Base-by-base conservation (phyloP, 331 rosid species). In the Malus hybrid region DNA sequence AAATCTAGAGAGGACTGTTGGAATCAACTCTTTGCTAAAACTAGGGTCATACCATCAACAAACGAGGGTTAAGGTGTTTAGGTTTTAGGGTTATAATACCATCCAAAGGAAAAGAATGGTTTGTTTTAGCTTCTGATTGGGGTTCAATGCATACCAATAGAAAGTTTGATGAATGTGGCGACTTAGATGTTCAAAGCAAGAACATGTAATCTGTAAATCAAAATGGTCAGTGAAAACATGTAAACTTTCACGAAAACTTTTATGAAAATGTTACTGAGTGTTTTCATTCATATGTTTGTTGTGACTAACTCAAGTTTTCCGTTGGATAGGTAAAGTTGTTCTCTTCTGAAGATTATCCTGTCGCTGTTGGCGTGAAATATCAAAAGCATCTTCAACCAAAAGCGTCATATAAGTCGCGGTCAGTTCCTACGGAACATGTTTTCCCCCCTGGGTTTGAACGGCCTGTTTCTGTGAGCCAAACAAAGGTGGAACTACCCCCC, bases 401-500 rank as follows among this genome's bases (percentile, higher is more conserved):
- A 83, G 39, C 81, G 29, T 57, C 84, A 15, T 50, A 72, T 44
- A 75, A 69, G 70, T 55, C 73, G 79, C 85, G 66, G 76, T 84
- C 90, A 44, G 55, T 79, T 77, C 9, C 73, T 34, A 15, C 28
- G 22, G 87, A 82, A 36, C 48, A 73, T 31, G 85, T 80, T 69
- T 75, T 82, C 1, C 93, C 96, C 57, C 97, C 90, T 19, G 96
- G 93, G 10, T 91, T 89, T 81, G 96, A 82, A 79, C 75, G 44
- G 4, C 59, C 59, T 73, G 66, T 65, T 19, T 24, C 70, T 61
- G 34, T 29, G 66, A 74, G 73, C 72, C 86, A 79, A 74, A 46
- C 83, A 44, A 79, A 70, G 50, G 33, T 57, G 50, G 77, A 80
- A 36, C 80, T 70, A 34, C 33, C 79, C 54, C 34, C 18, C 76